These are phyloP conservation scores for Chrysoporthe deuterocubensis DNA, from an alignment of 2,329 filamentous ascomycete genomes.

Conservation along the genomic window DNA sequence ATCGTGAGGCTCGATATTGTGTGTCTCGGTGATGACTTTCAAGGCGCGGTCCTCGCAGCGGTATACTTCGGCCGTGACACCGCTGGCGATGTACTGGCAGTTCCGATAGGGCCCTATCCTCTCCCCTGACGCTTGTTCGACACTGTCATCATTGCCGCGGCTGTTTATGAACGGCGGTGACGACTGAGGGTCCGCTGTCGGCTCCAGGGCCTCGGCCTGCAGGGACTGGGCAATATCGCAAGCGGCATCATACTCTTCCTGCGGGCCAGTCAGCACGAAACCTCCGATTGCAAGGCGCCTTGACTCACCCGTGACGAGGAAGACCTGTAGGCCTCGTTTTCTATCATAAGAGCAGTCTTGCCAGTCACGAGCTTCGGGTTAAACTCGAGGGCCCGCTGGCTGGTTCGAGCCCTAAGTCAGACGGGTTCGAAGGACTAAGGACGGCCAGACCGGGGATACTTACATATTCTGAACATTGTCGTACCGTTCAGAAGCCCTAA, in stretches of 20 bases:
- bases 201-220: constrained; percentile 21
- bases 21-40: constrained; percentile 81
- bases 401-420: constrained; percentile 6
- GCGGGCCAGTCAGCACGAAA: constrained; percentile 14
- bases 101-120: constrained; percentile 57
- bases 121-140: constrained; percentile 40
- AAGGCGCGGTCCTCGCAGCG: constrained; percentile 69
- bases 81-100: constrained; percentile 63
- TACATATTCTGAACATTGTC: constrained; percentile 66
- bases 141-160: constrained; percentile 14
- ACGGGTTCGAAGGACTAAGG: not conserved
- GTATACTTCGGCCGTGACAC: constrained; percentile 84
- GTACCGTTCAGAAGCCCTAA: constrained; percentile 65
- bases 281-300: not conserved
- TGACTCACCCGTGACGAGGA: constrained; percentile 60
- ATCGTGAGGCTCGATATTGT: constrained; percentile 80
- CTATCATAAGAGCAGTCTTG: constrained; percentile 63
- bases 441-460: constrained; percentile 37
- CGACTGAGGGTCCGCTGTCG: constrained; percentile 18
- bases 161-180: constrained; percentile 11
- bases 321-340: constrained; percentile 65
- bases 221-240: constrained; percentile 38
- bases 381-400: constrained; percentile 35
- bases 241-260: constrained; percentile 64
- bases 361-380: constrained; percentile 29